Conservation (phyloP, 2,329 filamentous ascomycete genomes). For the Alternaria triticina region DNA sequence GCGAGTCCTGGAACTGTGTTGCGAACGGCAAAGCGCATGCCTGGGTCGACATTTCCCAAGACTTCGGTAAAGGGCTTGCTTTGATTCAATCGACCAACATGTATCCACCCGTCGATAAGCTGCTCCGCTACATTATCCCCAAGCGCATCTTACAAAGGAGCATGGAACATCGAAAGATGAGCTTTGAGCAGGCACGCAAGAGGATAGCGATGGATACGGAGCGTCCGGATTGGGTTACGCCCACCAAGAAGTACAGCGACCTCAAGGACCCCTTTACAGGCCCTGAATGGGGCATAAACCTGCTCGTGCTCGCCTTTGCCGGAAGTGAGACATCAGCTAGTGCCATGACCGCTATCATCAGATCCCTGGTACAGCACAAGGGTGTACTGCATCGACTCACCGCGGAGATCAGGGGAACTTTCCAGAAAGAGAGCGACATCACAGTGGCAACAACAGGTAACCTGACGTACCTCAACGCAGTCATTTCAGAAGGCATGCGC, state of each 20-base stretch:
- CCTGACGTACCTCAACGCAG: conserved; percentile 37
- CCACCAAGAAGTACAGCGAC: conserved; percentile 30
- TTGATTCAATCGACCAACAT: conserved; percentile 37
- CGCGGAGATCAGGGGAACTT: conserved; percentile 31
- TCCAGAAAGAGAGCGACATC: conserved; percentile 33
- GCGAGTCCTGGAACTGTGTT: conserved; percentile 54
- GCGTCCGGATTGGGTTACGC: conserved; percentile 38
- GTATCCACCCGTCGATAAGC: conserved; percentile 32
- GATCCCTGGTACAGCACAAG: conserved; percentile 39
- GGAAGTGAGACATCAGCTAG: conserved; percentile 54
- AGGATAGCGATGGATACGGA: conserved; percentile 25
- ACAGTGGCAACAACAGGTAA: conserved; percentile 21
- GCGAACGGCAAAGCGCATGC: conserved; percentile 44
- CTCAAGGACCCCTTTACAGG: conserved; percentile 22
- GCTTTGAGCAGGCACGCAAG: conserved; percentile 27
- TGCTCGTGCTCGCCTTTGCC: conserved; percentile 49
- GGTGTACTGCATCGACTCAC: conserved; percentile 33
- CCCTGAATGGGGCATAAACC: conserved; percentile 49
- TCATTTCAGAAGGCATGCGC: conserved; percentile 49
- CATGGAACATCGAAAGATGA: conserved; percentile 32
- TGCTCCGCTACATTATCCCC: conserved; percentile 33
- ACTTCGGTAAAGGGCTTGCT: conserved; percentile 36
- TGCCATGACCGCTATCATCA: conserved; percentile 45
- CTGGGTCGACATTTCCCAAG: conserved; percentile 45
- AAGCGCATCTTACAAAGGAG: conserved; percentile 29